These are phyloP conservation scores for Gliomastix tumulicola DNA, from an alignment of 2,329 filamentous ascomycete genomes.

Conservation along the genomic window DNA sequence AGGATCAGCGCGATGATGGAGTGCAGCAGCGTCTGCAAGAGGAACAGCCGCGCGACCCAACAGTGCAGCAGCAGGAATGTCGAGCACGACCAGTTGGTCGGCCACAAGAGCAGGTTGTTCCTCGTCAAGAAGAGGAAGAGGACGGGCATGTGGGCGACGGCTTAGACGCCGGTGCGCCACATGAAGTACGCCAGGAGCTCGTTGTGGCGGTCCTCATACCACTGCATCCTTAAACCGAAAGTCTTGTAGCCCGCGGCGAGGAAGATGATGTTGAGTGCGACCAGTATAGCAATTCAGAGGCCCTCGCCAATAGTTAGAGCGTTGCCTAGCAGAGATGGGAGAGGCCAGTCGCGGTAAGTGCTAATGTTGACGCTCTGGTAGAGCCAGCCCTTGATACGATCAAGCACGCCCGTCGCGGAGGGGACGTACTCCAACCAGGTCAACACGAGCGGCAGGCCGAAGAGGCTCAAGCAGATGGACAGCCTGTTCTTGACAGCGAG, in stretches of 20 bases:
- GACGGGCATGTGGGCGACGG: slow-evolving; percentile 31
- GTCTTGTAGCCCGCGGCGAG: slow-evolving; percentile 18
- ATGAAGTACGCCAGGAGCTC: slow-evolving; percentile 25
- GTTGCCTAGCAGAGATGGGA: slow-evolving; percentile 10
- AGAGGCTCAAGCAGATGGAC: no score
- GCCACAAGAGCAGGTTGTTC: slow-evolving; percentile 39
- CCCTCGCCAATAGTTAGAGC: slow-evolving; percentile 33
- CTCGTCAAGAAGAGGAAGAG: slow-evolving; percentile 34
- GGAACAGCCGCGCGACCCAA: slow-evolving; percentile 36
- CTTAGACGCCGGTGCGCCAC: slow-evolving; percentile 31
- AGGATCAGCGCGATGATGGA: slow-evolving; percentile 25
- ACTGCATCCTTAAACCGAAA: no score
- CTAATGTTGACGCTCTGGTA: no score
- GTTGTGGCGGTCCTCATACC: slow-evolving; percentile 15
- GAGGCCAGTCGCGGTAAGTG: background rate
- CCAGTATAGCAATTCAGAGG: slow-evolving; percentile 33
- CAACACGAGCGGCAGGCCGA: background rate
- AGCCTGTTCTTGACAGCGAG: no score
- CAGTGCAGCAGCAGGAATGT: slow-evolving; percentile 39
- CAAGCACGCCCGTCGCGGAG: no score
- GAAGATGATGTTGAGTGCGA: slow-evolving; percentile 27
- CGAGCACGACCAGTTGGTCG: slow-evolving; percentile 38
- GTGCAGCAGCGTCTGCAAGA: slow-evolving; percentile 38
- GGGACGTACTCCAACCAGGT: background rate
- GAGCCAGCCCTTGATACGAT: no score